A percentile compares a stretch with the other conserved stretches of the same genome.
phyloP scores from a whole-genome alignment of 2,329 filamentous ascomycete species.

The Coniochaeta hoffmannii region DNA sequence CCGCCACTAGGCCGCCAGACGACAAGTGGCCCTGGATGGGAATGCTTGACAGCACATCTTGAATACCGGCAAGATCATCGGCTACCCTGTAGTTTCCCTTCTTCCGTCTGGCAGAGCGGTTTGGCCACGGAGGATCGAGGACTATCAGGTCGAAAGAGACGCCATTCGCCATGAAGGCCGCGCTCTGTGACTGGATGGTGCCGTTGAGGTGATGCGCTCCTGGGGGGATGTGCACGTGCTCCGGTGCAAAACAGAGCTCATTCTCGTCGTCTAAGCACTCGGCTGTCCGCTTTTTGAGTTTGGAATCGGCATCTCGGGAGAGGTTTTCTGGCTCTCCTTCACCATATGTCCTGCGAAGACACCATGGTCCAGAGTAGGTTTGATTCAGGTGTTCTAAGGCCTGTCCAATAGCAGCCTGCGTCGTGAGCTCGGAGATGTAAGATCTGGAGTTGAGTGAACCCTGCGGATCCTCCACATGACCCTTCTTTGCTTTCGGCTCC shows the following conservation, averaged over 20 bases:
- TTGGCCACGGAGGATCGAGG: constrained; percentile 77
- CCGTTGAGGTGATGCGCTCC: constrained; percentile 39
- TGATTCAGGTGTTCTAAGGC: constrained; percentile 31
- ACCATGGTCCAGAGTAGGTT: constrained; percentile 35
- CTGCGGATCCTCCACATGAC: constrained; percentile 12
- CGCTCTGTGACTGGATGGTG: constrained; percentile 32
- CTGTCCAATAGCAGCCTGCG: constrained; percentile 33
- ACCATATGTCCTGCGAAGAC: constrained; percentile 30
- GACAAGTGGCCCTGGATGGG: constrained; percentile 50
- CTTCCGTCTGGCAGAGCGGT: constrained; percentile 61
- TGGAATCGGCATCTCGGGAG: not conserved
- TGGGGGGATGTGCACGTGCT: constrained; percentile 28
- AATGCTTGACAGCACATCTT: constrained; percentile 41
- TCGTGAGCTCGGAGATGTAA: constrained; percentile 49
- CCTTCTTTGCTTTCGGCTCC: constrained; percentile 39
- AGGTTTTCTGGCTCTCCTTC: not conserved
- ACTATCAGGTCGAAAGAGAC: constrained; percentile 57
- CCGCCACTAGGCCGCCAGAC: constrained; percentile 50
- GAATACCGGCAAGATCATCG: constrained; percentile 36
- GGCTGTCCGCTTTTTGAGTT: constrained; percentile 5
- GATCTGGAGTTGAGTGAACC: constrained; percentile 30
- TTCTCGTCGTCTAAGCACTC: constrained; percentile 6
- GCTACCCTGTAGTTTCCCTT: constrained; percentile 41
- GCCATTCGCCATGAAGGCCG: constrained; percentile 31
- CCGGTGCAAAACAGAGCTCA: not conserved